Percentiles rank a stretch among this genome's conserved stretches.
Evolutionary conservation across 805 yeast genomes (phyloP).

Genomic region (Candida ficus): DNA sequence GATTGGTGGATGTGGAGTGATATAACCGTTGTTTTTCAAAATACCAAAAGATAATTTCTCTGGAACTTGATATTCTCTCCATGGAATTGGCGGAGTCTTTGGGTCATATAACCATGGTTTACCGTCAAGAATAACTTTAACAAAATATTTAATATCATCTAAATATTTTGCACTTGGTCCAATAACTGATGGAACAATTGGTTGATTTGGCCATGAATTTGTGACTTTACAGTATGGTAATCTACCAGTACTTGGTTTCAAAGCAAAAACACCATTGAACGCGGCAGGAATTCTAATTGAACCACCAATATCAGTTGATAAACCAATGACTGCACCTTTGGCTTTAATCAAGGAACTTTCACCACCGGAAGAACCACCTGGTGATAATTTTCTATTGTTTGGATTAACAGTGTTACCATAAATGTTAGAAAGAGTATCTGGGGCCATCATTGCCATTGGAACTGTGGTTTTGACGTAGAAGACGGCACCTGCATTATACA

Average conservation of each 20-base stretch:
- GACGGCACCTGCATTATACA: constrained; percentile 37
- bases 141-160: constrained; percentile 62
- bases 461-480: constrained; percentile 60
- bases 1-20: constrained; percentile 53
- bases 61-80: constrained; percentile 31
- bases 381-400: constrained; percentile 47
- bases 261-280: constrained; percentile 51
- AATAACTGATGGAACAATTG: constrained; percentile 53
- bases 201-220: constrained; percentile 10
- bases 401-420: constrained; percentile 56
- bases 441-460: constrained; percentile 66
- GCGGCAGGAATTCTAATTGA: constrained; percentile 66
- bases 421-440: constrained; percentile 55
- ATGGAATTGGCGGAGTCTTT: constrained; percentile 44
- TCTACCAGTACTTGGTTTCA: constrained; percentile 57
- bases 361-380: constrained; percentile 72
- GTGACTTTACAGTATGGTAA: constrained; percentile 27
- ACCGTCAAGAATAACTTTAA: constrained; percentile 42
- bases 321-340: constrained; percentile 54
- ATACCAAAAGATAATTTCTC: constrained; percentile 40
- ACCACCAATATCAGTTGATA: constrained; percentile 70
- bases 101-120: constrained; percentile 58
- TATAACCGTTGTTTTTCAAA: constrained; percentile 33
- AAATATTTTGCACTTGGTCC: constrained; percentile 66
- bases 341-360: constrained; percentile 58